A percentile compares a stretch with the other conserved stretches of the same genome.
These are phyloP conservation scores for Colletotrichum tropicicola DNA, from an alignment of 2,329 filamentous ascomycete species.

Conservation along the genomic window DNA sequence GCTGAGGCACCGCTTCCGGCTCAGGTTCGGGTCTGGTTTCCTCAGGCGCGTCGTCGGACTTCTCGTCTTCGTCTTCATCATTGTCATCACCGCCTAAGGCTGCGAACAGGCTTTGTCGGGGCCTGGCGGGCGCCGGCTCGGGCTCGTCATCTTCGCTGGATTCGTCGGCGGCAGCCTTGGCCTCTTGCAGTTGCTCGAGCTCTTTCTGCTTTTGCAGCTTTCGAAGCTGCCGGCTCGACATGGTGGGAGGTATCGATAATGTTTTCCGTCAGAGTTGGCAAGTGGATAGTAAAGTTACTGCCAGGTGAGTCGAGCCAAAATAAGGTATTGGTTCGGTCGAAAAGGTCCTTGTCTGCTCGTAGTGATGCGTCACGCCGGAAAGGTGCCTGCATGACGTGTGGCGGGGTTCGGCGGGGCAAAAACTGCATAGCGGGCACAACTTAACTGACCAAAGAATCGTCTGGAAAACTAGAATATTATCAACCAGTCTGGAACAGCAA, in stretches of 20 bases:
- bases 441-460: too few species aligned
- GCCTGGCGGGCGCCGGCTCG: conserved; percentile 43
- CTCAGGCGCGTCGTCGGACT: conserved; percentile 41
- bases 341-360: neutral
- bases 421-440: neutral
- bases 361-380: conserved; percentile 28
- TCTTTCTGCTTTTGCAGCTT: conserved; percentile 62
- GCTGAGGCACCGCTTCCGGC: conserved; percentile 31
- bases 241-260: conserved; percentile 35
- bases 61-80: conserved; percentile 44
- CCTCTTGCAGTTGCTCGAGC: conserved; percentile 41
- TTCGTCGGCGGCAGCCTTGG: conserved; percentile 40
- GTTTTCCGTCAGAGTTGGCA: neutral
- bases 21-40: conserved; percentile 24
- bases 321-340: neutral
- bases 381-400: conserved; percentile 29
- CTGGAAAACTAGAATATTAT: too few species aligned
- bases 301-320: too few species aligned
- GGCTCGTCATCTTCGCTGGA: conserved; percentile 41
- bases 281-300: too few species aligned
- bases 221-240: conserved; percentile 62
- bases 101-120: conserved; percentile 59
- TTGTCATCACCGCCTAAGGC: conserved; percentile 56
- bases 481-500: neutral
- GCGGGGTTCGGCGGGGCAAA: conserved; percentile 29